Conservation (phyloP, 768 basidiomycete species). For the Pleurotus giganteus region DNA sequence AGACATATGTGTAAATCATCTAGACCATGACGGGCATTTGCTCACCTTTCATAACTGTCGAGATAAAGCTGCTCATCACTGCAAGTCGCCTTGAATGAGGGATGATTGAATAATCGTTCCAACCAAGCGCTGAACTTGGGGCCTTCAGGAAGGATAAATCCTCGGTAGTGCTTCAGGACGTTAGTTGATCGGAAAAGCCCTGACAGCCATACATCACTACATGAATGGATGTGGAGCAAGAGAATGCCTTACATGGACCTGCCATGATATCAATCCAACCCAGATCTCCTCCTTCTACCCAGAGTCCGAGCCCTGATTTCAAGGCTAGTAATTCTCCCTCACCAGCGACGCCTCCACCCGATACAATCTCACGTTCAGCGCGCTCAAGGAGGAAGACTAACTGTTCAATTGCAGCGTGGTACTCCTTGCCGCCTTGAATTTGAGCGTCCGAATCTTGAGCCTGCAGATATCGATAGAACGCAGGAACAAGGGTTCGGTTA, state of each 20-base stretch:
- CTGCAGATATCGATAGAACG: constrained; percentile 75
- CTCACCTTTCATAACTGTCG: constrained; percentile 69
- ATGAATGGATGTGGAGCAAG: constrained; percentile 2
- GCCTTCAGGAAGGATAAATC: constrained; percentile 53
- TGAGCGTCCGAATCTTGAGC: constrained; percentile 59
- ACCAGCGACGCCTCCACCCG: constrained; percentile 34
- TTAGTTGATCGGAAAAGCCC: constrained; percentile 68
- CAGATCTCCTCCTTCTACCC: constrained; percentile 55
- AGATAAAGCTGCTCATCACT: constrained; percentile 66
- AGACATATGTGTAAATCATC: background rate
- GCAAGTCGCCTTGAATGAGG: constrained; percentile 64
- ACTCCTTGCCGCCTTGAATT: constrained; percentile 50
- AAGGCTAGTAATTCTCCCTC: constrained; percentile 37
- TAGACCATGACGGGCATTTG: background rate
- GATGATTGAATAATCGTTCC: constrained; percentile 52
- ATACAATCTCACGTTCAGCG: constrained; percentile 45
- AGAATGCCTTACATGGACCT: constrained; percentile 55
- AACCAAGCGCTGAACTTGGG: constrained; percentile 53
- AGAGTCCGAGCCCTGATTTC: constrained; percentile 50
- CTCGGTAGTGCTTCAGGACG: constrained; percentile 66
- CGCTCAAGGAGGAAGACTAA: constrained; percentile 57
- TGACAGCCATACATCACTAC: constrained; percentile 22
- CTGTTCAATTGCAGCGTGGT: constrained; percentile 45
- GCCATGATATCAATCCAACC: constrained; percentile 68
- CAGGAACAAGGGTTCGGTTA: constrained; percentile 61